These are phyloP conservation scores for Starmerella geochares DNA, from an alignment of 805 yeast species.

Conservation along the genomic window DNA sequence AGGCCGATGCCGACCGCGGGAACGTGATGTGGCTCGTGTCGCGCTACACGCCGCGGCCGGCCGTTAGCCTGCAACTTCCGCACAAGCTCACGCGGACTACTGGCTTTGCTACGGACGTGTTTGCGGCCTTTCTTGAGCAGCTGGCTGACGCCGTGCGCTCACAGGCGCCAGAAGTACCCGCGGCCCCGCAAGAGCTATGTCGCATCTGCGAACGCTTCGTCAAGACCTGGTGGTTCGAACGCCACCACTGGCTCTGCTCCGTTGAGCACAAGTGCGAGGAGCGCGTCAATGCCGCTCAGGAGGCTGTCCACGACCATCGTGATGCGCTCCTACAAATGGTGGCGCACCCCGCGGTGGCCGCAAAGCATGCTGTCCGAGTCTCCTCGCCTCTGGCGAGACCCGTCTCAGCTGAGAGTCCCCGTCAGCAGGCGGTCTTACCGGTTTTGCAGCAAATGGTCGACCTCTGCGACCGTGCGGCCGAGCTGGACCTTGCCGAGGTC, in stretches of 20 bases:
- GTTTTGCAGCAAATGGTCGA: neutral
- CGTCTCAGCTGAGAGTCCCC: neutral
- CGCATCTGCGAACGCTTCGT: constrained; percentile 81
- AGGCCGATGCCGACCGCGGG: constrained; percentile 32
- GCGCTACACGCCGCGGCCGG: constrained; percentile 57
- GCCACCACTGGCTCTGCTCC: constrained; percentile 78
- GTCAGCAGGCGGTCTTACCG: neutral
- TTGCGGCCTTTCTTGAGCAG: constrained; percentile 59
- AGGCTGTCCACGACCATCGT: constrained; percentile 61
- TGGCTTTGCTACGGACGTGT: constrained; percentile 82
- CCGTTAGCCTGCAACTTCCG: constrained; percentile 48
- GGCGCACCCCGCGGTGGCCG: constrained; percentile 7
- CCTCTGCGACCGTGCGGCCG: constrained; percentile 19
- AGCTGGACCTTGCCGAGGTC: constrained; percentile 23
- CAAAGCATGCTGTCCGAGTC: constrained; percentile 24
- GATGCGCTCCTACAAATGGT: constrained; percentile 34
- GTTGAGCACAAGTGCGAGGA: constrained; percentile 77
- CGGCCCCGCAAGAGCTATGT: constrained; percentile 76
- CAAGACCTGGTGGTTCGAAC: constrained; percentile 96
- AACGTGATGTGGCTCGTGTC: constrained; percentile 68
- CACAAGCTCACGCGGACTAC: constrained; percentile 50
- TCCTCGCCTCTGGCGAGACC: constrained; percentile 26
- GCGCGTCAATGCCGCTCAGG: constrained; percentile 64
- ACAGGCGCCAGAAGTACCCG: constrained; percentile 49
- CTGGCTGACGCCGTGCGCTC: constrained; percentile 55